A percentile compares a stretch with the other conserved stretches of the same genome.
phyloP scores from a whole-genome alignment of 139 green algal species.

The Chlorella sp. region DNA sequence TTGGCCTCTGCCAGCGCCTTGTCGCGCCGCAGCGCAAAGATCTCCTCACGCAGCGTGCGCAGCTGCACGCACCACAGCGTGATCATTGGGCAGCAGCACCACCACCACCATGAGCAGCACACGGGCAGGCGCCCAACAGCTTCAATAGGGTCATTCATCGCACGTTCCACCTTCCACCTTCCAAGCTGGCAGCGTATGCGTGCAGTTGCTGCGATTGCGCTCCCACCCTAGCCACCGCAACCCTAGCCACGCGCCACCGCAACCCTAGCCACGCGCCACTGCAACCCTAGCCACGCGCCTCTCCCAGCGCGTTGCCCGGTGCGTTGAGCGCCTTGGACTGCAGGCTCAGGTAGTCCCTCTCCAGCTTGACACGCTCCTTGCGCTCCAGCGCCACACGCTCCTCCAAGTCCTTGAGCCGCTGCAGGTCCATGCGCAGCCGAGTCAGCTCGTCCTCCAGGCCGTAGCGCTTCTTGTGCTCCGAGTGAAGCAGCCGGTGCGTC shows the following conservation, averaged over 20 bases:
- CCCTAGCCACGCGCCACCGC: too few relatives aligned
- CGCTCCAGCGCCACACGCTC: slow-evolving; percentile 16
- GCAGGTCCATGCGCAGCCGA: slow-evolving; percentile 29
- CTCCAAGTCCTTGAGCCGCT: slow-evolving; percentile 16
- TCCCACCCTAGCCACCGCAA: too few relatives aligned
- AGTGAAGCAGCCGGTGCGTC: slow-evolving; percentile 44
- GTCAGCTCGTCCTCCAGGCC: slow-evolving; percentile 32
- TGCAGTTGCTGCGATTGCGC: too few relatives aligned
- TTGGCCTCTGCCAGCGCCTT: slow-evolving; percentile 43
- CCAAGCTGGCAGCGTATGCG: too few relatives aligned
- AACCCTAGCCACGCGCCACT: too few relatives aligned
- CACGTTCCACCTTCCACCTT: neutral
- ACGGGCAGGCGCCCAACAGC: neutral
- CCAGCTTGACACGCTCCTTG: slow-evolving; percentile 56
- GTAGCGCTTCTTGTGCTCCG: slow-evolving; percentile 33
- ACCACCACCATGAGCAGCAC: neutral
- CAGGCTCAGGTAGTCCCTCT: slow-evolving; percentile 49
- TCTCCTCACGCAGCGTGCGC: slow-evolving; percentile 40
- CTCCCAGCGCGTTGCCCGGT: slow-evolving; percentile 29
- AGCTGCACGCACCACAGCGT: too few relatives aligned
- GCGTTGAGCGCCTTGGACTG: slow-evolving; percentile 33
- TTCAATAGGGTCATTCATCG: neutral
- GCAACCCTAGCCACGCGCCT: too few relatives aligned
- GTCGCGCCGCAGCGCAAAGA: slow-evolving; percentile 42
- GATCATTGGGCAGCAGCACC: slow-evolving; percentile 1